Percentiles rank a stretch among this genome's conserved stretches.
Conservation (phyloP, 257 asterid genomes). For the Cordia subcordata region DNA sequence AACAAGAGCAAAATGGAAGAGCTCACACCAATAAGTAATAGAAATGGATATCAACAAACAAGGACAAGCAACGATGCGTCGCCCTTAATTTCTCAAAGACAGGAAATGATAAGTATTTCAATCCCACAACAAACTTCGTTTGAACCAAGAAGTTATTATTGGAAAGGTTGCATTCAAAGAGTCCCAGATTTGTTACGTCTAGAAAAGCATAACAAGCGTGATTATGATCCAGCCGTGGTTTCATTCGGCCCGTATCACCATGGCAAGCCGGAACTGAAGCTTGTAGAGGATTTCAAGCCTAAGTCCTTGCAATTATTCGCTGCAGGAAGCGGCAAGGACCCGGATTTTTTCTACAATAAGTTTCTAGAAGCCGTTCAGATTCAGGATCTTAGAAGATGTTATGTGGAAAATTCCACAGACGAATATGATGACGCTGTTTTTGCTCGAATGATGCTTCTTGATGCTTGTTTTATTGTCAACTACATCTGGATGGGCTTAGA, state of each 20-base stretch:
- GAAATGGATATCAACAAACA: too few relatives aligned
- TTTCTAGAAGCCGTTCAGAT: conserved; percentile 5
- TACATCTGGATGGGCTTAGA: background rate
- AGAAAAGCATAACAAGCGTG: background rate
- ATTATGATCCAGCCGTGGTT: conserved; percentile 17
- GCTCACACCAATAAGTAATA: too few relatives aligned
- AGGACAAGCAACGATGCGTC: too few relatives aligned
- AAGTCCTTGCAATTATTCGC: background rate
- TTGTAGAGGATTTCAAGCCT: conserved; percentile 13
- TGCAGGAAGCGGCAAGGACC: background rate
- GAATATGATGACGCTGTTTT: conserved; percentile 5
- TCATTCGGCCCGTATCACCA: conserved; percentile 30
- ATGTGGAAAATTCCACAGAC: conserved; percentile 1
- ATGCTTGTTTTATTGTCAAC: conserved; percentile 1
- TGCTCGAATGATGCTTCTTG: conserved; percentile 23
- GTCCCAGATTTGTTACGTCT: background rate
- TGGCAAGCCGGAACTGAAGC: conserved; percentile 7
- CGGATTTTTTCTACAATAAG: conserved; percentile 4
- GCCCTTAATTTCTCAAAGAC: too few relatives aligned
- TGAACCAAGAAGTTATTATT: background rate
- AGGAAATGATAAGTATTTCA: too few relatives aligned
- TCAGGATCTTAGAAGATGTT: conserved; percentile 11
- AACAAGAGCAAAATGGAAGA: too few relatives aligned
- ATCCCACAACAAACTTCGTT: too few relatives aligned
- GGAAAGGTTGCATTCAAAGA: background rate